Base-by-base conservation (phyloP, 495 filamentous ascomycete species). In the Xylaria curta region DNA sequence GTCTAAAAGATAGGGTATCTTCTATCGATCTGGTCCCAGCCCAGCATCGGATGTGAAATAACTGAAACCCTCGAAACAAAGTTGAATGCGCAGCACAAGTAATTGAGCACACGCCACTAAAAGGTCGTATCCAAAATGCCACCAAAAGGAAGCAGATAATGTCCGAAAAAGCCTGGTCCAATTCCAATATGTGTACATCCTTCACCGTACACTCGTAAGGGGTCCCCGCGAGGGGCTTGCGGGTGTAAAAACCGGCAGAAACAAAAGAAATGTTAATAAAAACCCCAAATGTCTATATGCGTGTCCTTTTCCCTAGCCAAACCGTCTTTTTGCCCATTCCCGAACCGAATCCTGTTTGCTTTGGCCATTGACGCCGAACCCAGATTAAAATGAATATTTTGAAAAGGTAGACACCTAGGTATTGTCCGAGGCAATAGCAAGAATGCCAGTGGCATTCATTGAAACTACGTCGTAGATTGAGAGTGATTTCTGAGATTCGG, bases 1-100 rank as follows among this genome's bases (percentile, higher is more conserved):
- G 80, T 82, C 81, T 82, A 83, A 84, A 79, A 75, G 74, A 76
- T 76, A 81, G 83, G 81, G 81, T 83, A 83, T 83, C 81, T 82
- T 85, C 80, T 82, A 82, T 80, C 74, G 75, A 82, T 77, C 79
- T 81, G 82, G 82, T 79, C 76, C 83, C 83, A 84, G 83, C 75
- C 83, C 80, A 83, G 81, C 76, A 73, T 74, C 76, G 78, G 72
- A 77, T 75, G 71, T 74, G 72, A 72, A 69, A 70, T 72, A 75
- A 75, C 74, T 77, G 60, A 76, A 72, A 76, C 76, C 74, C 74
- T 77, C 73, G 73, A 40, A 77, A 79, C 71, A 62, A 54, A 72
- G 72, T 71, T 73, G 72, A 76, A 76, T 68, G 73, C 72, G 78
- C 28, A 24, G 47, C 58, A 26, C 42, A 58, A 26, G 15, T 46